These are phyloP conservation scores for Boletus smithii DNA, from an alignment of 1,284 basidiomycete genomes.

Conservation along the genomic window DNA sequence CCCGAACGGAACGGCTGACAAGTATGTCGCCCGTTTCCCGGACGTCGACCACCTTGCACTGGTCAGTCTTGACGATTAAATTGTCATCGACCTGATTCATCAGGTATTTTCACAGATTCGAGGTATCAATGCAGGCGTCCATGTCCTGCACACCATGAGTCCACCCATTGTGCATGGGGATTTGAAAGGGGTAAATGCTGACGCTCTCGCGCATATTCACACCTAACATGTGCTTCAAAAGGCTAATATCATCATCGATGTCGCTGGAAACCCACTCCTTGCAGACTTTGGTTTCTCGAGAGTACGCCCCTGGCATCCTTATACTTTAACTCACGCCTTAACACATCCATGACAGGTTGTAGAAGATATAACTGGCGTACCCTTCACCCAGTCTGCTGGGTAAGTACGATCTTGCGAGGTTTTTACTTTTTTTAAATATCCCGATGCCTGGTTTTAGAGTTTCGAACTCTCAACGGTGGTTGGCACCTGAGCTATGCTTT, in stretches of 20 bases:
- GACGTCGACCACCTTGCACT: slow-evolving; percentile 41
- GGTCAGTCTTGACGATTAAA: slow-evolving; percentile 29
- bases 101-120: slow-evolving; percentile 36
- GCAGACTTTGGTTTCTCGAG: slow-evolving; percentile 59
- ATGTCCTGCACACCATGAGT: slow-evolving; percentile 47
- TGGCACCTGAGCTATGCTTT: slow-evolving; percentile 54
- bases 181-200: slow-evolving; percentile 44
- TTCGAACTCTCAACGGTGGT: slow-evolving; percentile 44
- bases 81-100: slow-evolving; percentile 1
- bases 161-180: slow-evolving; percentile 54
- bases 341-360: slow-evolving; percentile 40
- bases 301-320: slow-evolving; percentile 26
- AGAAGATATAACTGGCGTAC: slow-evolving; percentile 51
- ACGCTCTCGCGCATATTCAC: background rate
- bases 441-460: slow-evolving; percentile 19
- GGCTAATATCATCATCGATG: slow-evolving; percentile 52
- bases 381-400: slow-evolving; percentile 52
- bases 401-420: slow-evolving; percentile 10
- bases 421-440: background rate
- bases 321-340: background rate
- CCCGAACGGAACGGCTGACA: slow-evolving; percentile 48
- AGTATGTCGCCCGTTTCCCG: slow-evolving; percentile 41
- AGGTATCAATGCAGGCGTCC: slow-evolving; percentile 44
- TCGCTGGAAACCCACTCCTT: slow-evolving; percentile 45
- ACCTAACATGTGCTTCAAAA: slow-evolving; percentile 26